Evolutionary conservation across 352 stramenopile genomes (phyloP), one percentile per base, ranked within the genome.

Genomic region (Pythium apleroticum): DNA sequence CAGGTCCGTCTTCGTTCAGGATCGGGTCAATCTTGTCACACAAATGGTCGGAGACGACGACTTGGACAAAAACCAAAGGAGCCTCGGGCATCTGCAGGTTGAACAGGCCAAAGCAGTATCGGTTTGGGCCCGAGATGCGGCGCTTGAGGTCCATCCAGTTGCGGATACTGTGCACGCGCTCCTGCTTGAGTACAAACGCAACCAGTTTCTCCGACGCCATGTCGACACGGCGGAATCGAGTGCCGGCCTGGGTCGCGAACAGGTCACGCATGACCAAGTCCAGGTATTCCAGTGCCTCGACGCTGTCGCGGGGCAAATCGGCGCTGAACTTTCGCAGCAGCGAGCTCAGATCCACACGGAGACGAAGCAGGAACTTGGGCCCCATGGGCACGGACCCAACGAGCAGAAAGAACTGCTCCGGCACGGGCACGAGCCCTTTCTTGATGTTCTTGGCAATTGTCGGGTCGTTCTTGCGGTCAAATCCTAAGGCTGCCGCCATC

Each of bases 381-480:
- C 86, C 86, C 1, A 75, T 73, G 10, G 85, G 83, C 37, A 92
- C 84, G 8, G 84, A 89, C 3, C 81, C 83, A 1, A 93, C 72
- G 14, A 93, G 61, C 39, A 91, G 52, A 52, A 93, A 93, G 60
- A 95, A 89, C 63, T 93, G 84, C 57, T 93, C 86, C 6, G 84
- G 78, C 43, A 91, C 66, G 14, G 86, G 86, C 31, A 95, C 85
- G 48, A 95, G 84, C 1, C 84, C 86, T 43, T 81, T 85, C 63
- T 95, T 93, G 33, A 95, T 85, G 56, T 82, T 92, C 65, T 93
- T 95, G 54, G 84, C 90, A 52, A 90, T 88, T 52, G 81, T 90
- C 14, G 84, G 80, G 63, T 95, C 83, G 65, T 91, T 93, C 66
- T 88, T 89, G 12, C 81, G 80, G 52, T 76, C 89, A 54, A 95